Base-by-base conservation (phyloP, 805 yeast genomes). In the Pichia insulana region DNA sequence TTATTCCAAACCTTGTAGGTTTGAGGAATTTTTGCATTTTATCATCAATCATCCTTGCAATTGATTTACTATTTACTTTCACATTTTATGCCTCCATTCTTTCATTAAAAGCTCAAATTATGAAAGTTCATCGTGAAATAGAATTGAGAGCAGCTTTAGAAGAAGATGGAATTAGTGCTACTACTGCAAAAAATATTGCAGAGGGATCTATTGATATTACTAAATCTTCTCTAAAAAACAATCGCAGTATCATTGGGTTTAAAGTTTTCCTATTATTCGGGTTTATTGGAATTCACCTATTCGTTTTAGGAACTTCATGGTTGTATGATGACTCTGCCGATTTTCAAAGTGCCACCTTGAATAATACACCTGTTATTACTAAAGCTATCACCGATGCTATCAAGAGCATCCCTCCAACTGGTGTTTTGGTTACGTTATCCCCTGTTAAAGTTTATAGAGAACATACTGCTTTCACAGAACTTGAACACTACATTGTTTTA, bases 91-190 rank as follows among this genome's bases (percentile, higher is more conserved):
- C 94, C 12, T 88, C 96, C 3, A 75, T 86, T 42, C 73, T 90
- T 51, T 79, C 95, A 2, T 71, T 90, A 61, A 90, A 90, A 64
- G 78, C 90, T 36, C 96, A 92, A 62, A 86, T 90, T 60, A 78
- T 78, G 58, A 71, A 84, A 46, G 92, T 92, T 43, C 86, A 89
- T 62, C 78, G 86, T 50, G 83, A 87, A 37, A 78, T 85, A 45
- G 76, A 78, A 42, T 74, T 88, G 57, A 80, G 82, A 57, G 78
- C 76, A 48, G 87, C 85, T 25, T 69, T 90, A 49, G 92, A 89
- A 66, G 98, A 90, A 59, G 98, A 90, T 56, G 97, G 98, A 20
- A 75, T 90, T 28, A 73, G 83, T 35, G 76, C 78, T 32, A 61
- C 68, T 37, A 83, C 83, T 28, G 96, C 96, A 10, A 78, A 76